These are phyloP conservation scores for Phytopythium ostracodes DNA, from an alignment of 352 stramenopile species.

Conservation along the genomic window DNA sequence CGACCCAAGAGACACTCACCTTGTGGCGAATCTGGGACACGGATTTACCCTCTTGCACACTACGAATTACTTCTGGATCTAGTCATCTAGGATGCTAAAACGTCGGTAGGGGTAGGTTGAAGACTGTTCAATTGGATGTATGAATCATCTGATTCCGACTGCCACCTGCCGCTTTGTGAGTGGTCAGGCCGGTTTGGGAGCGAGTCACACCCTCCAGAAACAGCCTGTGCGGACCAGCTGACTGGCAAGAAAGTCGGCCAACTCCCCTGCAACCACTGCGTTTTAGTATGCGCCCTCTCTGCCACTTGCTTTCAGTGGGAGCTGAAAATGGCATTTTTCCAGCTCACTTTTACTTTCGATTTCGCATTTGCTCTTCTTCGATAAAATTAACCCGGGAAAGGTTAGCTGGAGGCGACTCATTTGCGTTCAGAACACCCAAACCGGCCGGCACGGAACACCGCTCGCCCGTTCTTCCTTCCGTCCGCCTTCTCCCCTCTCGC, in stretches of 20 bases:
- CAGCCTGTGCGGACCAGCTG: slow-evolving; percentile 1
- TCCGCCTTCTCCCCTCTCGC: background rate
- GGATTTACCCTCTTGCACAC: background rate
- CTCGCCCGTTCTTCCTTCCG: background rate
- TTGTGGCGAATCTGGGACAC: background rate
- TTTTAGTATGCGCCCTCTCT: background rate
- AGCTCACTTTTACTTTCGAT: background rate
- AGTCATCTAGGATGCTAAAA: background rate
- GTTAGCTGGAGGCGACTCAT: too few species aligned
- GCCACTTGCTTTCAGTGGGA: background rate
- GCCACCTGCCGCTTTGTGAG: slow-evolving; percentile 1
- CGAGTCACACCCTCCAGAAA: slow-evolving; percentile 2
- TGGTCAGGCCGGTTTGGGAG: background rate
- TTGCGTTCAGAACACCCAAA: background rate
- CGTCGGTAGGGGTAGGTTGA: background rate
- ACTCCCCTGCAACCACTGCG: background rate
- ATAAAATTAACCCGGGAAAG: background rate
- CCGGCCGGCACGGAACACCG: too few species aligned
- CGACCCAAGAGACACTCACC: too few species aligned
- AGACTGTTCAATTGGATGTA: background rate
- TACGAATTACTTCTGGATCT: background rate
- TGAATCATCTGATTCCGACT: slow-evolving; percentile 1
- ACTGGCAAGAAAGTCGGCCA: background rate
- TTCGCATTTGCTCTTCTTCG: background rate
- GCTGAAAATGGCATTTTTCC: background rate